Percentiles rank a stretch among this genome's conserved stretches.
phyloP scores from a whole-genome alignment of 306 rosid species.

The Hippophae gyantsensis region DNA sequence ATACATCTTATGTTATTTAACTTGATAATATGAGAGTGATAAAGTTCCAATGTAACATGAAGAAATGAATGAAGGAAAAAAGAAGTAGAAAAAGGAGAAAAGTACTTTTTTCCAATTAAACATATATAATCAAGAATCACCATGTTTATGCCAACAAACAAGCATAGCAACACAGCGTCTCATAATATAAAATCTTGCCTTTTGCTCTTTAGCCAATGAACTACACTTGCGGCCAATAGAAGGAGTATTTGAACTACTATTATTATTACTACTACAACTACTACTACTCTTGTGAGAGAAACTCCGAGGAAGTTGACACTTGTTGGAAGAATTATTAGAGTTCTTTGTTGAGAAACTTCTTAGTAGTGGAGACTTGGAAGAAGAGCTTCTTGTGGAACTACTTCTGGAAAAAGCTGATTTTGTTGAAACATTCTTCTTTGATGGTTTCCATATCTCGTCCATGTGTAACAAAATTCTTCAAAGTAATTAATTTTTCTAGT shows the following conservation, averaged over 20 bases:
- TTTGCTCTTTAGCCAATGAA: slow-evolving; percentile 75
- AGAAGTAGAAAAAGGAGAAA: neutral
- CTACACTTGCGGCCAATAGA: slow-evolving; percentile 67
- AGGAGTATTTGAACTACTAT: slow-evolving; percentile 4
- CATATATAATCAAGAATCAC: slow-evolving; percentile 33
- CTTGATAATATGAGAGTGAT: no score
- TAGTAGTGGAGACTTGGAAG: slow-evolving; percentile 57
- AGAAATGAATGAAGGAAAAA: neutral
- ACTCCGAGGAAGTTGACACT: slow-evolving; percentile 47
- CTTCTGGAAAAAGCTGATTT: slow-evolving; percentile 60
- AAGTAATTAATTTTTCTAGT: neutral
- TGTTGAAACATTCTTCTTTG: slow-evolving; percentile 60
- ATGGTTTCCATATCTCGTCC: slow-evolving; percentile 81
- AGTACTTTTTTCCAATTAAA: neutral
- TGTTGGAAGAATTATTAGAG: slow-evolving; percentile 9
- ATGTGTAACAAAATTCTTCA: slow-evolving; percentile 6
- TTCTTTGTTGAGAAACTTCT: slow-evolving; percentile 57
- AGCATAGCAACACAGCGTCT: slow-evolving; percentile 90
- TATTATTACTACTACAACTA: neutral
- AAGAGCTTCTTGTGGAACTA: slow-evolving; percentile 48
- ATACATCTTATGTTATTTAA: no score
- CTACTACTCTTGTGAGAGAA: slow-evolving; percentile 44
- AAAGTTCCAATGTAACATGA: no score
- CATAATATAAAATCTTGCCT: slow-evolving; percentile 93
- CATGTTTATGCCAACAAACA: slow-evolving; percentile 95